Conservation (phyloP, 345 rosid genomes). For the Litchi chinensis region DNA sequence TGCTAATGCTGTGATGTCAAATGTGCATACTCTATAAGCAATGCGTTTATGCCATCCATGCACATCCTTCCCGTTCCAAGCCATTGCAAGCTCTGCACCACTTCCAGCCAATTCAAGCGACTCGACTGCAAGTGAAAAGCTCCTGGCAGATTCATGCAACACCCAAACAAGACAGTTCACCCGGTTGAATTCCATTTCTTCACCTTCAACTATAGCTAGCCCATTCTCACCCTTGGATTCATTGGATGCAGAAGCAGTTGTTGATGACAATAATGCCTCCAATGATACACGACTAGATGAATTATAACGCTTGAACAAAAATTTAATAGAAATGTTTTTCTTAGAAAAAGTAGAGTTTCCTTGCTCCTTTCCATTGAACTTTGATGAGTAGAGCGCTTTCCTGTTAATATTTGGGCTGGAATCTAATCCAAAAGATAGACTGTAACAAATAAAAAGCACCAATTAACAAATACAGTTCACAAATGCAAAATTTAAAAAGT, state of each 20-base stretch:
- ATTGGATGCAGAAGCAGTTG: constrained; percentile 31
- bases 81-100: constrained; percentile 55
- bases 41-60: constrained; percentile 63
- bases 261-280: constrained; percentile 35
- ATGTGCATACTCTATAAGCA: constrained; percentile 46
- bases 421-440: constrained; percentile 36
- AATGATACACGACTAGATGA: constrained; percentile 27
- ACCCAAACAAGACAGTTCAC: constrained; percentile 63
- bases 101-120: constrained; percentile 54
- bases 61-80: constrained; percentile 75
- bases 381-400: constrained; percentile 25
- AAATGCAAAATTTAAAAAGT: not conserved
- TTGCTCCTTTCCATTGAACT: constrained; percentile 28
- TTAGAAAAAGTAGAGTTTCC: constrained; percentile 23
- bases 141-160: constrained; percentile 61
- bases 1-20: not conserved
- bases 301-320: constrained; percentile 15
- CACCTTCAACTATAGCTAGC: constrained; percentile 23
- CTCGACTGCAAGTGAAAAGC: constrained; percentile 55
- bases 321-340: constrained; percentile 21
- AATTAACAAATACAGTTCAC: constrained; percentile 12
- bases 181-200: constrained; percentile 42
- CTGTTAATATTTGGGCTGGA: constrained; percentile 23
- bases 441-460: constrained; percentile 28
- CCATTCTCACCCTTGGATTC: constrained; percentile 31